phyloP scores from a whole-genome alignment of 176 grass and related monocot species.

The Oryza coarctata region DNA sequence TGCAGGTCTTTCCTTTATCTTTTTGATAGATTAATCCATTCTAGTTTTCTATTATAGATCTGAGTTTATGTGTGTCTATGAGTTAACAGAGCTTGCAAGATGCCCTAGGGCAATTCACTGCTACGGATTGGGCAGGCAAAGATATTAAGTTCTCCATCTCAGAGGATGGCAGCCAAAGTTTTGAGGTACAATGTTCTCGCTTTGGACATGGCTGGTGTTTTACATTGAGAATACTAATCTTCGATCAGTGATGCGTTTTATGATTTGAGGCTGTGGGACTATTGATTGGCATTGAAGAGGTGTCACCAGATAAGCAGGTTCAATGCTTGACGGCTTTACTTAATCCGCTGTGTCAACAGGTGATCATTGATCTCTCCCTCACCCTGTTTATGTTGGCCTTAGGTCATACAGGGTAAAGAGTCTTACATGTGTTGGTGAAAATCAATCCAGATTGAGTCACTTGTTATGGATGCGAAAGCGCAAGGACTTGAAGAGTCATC shows the following conservation, averaged over 20 bases:
- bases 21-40: constrained; percentile 18
- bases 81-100: constrained; percentile 71
- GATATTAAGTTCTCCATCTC: constrained; percentile 62
- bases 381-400: constrained; percentile 16
- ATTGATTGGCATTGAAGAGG: constrained; percentile 89
- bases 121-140: constrained; percentile 57
- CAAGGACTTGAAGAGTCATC: constrained; percentile 68
- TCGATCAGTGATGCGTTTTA: constrained; percentile 20
- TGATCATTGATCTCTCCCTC: constrained; percentile 19
- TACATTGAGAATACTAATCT: constrained; percentile 25
- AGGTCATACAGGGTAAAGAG: background rate
- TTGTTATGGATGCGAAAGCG: constrained; percentile 72
- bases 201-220: background rate
- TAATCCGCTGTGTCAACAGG: constrained; percentile 86
- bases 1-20: constrained; percentile 60
- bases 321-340: constrained; percentile 80
- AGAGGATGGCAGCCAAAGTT: constrained; percentile 95
- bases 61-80: constrained; percentile 41
- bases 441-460: constrained; percentile 59
- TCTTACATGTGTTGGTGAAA: constrained; percentile 36
- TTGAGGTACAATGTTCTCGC: constrained; percentile 62
- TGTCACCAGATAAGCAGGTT: constrained; percentile 75
- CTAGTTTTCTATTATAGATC: constrained; percentile 29
- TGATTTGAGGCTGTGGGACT: constrained; percentile 84
- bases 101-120: constrained; percentile 64